Conservation (phyloP, 768 basidiomycete species). For the Phlebiopsis flavidoalba region DNA sequence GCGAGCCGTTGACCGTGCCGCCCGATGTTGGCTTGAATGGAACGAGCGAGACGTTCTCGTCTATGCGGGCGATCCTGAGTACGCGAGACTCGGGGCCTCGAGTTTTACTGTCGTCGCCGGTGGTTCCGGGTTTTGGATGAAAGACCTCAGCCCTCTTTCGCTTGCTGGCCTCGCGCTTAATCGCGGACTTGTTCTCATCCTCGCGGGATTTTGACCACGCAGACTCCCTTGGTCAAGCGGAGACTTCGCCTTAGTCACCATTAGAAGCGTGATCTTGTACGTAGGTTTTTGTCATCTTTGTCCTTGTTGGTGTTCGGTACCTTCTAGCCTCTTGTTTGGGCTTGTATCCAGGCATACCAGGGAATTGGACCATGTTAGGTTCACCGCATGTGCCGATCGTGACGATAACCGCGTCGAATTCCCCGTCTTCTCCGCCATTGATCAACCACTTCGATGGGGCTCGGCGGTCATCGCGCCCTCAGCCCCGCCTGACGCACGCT, state of each 20-base stretch:
- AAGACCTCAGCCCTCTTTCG: constrained; percentile 6
- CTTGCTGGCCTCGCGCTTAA: constrained; percentile 6
- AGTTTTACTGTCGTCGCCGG: background rate
- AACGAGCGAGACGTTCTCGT: background rate
- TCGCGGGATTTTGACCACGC: background rate
- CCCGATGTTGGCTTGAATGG: background rate
- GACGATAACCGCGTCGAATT: constrained; percentile 47
- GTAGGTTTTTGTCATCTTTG: constrained; percentile 5
- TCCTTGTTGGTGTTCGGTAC: constrained; percentile 6
- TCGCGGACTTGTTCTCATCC: background rate
- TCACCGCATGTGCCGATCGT: constrained; percentile 46
- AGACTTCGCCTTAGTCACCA: background rate
- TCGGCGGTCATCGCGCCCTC: constrained; percentile 9
- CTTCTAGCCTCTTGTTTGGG: constrained; percentile 6
- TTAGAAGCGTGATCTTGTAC: background rate
- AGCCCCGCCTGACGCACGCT: constrained; percentile 17
- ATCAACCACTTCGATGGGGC: constrained; percentile 35
- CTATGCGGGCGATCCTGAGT: background rate
- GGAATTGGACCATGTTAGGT: constrained; percentile 38
- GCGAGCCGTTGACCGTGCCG: background rate
- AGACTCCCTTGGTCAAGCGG: background rate
- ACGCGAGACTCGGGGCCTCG: background rate
- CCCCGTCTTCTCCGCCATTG: constrained; percentile 41
- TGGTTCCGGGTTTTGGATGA: constrained; percentile 6
- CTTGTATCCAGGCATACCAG: constrained; percentile 37